phyloP scores from a whole-genome alignment of 176 grass and related monocot species.

The Microstegium vimineum region DNA sequence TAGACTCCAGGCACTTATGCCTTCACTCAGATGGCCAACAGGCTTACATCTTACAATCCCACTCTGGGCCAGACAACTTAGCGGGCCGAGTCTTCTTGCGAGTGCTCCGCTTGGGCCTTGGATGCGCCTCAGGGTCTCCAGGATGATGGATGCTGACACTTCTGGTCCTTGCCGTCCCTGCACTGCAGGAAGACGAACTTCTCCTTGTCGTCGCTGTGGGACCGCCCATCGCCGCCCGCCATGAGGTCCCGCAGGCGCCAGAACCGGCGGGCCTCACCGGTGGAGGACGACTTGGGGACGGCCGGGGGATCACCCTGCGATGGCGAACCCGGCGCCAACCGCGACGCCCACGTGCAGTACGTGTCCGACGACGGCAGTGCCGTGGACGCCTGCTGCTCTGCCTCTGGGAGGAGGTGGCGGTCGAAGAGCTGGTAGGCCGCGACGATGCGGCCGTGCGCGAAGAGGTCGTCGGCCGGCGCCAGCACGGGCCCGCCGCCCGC shows the following conservation, averaged over 20 bases:
- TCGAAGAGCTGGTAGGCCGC: constrained; percentile 57
- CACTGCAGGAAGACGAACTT: constrained; percentile 73
- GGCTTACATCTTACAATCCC: too few relatives aligned
- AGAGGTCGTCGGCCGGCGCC: constrained; percentile 57
- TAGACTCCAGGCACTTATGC: too few relatives aligned
- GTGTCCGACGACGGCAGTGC: constrained; percentile 32
- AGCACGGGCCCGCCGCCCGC: not conserved
- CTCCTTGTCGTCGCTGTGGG: constrained; percentile 68
- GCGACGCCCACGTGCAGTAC: constrained; percentile 57
- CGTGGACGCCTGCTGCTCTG: too few relatives aligned
- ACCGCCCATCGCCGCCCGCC: constrained; percentile 18
- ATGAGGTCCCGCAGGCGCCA: constrained; percentile 48
- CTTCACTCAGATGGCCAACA: too few relatives aligned
- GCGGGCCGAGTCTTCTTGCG: too few relatives aligned
- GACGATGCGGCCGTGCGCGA: constrained; percentile 58
- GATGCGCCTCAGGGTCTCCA: too few relatives aligned
- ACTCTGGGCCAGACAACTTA: too few relatives aligned
- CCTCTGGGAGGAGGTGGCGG: too few relatives aligned
- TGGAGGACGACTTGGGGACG: constrained; percentile 65
- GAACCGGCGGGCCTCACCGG: constrained; percentile 30
- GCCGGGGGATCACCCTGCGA: not conserved
- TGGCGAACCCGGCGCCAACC: constrained; percentile 33
- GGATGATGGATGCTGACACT: too few relatives aligned
- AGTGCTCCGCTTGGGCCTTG: too few relatives aligned
- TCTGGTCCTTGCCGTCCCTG: too few relatives aligned